phyloP scores from a whole-genome alignment of 805 yeast genomes.

The Wickerhamiella dianesei region DNA sequence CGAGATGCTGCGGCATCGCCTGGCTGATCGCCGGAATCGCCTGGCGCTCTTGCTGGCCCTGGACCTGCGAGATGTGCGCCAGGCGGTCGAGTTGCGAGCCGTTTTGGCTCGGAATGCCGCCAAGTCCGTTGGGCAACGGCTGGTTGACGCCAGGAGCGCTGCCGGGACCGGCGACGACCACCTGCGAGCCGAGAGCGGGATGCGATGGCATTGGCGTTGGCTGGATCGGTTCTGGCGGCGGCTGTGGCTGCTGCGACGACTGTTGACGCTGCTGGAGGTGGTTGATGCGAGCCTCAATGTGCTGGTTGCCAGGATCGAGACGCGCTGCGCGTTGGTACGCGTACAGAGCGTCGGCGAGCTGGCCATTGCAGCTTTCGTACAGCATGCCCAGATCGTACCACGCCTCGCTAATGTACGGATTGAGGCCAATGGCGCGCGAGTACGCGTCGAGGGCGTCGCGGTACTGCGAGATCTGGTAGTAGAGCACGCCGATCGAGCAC shows the following conservation, averaged over 20 bases:
- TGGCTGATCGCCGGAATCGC: neutral
- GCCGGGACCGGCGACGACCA: neutral
- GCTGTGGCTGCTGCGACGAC: constrained; percentile 10
- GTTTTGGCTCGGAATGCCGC: neutral
- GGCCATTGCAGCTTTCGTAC: constrained; percentile 95
- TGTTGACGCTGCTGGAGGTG: constrained; percentile 41
- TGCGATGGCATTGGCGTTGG: constrained; percentile 4
- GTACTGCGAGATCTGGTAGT: constrained; percentile 91
- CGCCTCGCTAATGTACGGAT: constrained; percentile 92
- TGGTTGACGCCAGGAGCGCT: neutral
- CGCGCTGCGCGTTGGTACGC: constrained; percentile 95
- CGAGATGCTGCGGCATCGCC: constrained; percentile 3
- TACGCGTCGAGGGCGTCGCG: constrained; percentile 96
- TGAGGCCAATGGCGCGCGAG: constrained; percentile 87
- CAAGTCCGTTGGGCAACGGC: neutral
- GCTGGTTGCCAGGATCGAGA: constrained; percentile 86
- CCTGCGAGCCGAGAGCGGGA: neutral
- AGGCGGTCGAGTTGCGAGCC: neutral
- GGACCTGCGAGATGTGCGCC: neutral
- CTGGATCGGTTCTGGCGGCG: constrained; percentile 7
- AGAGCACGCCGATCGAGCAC: constrained; percentile 90
- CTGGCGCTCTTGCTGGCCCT: neutral
- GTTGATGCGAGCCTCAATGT: constrained; percentile 83
- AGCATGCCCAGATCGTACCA: constrained; percentile 98
- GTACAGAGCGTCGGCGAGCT: constrained; percentile 85